Conservation (phyloP, 176 grass and related monocot genomes). For the bread wheat (Triticum aestivum) region IWGSC_CS_RefSeq_v2.1 NC_057813.1:432851941-432852440, state of each 20-base stretch:
- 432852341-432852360: background rate
- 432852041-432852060: slow-evolving; percentile 60
- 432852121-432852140: slow-evolving; percentile 48
- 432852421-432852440: too few species aligned
- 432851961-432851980: background rate
- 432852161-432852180: slow-evolving; percentile 61
- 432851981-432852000: background rate
- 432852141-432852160: slow-evolving; percentile 41
- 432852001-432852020: background rate
- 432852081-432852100: slow-evolving; percentile 70
- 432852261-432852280: background rate
- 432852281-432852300: slow-evolving; percentile 23
- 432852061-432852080: slow-evolving; percentile 66
- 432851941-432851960: background rate
- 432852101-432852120: slow-evolving; percentile 54
- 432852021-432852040: slow-evolving; percentile 38
- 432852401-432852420: too few species aligned
- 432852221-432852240: slow-evolving; percentile 47
- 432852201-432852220: slow-evolving; percentile 68
- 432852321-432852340: background rate
- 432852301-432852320: background rate
- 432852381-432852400: too few species aligned
- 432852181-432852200: slow-evolving; percentile 45
- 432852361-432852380: too few species aligned
- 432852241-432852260: slow-evolving; percentile 22